Evolutionary conservation across 495 filamentous ascomycete genomes (phyloP).

Genomic region (Aspergillus hancockii): DNA sequence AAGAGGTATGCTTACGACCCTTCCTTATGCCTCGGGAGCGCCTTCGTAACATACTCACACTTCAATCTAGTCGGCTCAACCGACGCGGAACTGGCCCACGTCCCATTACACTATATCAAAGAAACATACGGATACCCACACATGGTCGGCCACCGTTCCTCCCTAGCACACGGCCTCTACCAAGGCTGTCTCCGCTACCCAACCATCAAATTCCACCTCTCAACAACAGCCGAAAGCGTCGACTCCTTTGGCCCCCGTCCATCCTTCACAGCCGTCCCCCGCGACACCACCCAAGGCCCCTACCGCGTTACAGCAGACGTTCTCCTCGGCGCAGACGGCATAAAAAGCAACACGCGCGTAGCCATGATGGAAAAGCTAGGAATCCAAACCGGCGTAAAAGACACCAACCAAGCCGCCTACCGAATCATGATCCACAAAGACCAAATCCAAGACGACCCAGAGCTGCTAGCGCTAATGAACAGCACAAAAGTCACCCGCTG

Average conservation of each 20-base stretch:
- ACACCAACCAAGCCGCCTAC: constrained; percentile 81
- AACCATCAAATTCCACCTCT: constrained; percentile 69
- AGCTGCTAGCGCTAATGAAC: constrained; percentile 67
- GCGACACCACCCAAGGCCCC: constrained; percentile 47
- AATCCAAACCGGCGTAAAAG: constrained; percentile 58
- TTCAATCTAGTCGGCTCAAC: constrained; percentile 59
- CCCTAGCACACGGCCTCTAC: constrained; percentile 69
- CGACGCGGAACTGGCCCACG: constrained; percentile 66
- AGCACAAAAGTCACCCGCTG: constrained; percentile 69
- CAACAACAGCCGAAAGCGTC: constrained; percentile 53
- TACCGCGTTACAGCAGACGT: constrained; percentile 65
- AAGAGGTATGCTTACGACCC: constrained; percentile 35
- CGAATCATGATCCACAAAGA: constrained; percentile 75
- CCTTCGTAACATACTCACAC: constrained; percentile 2
- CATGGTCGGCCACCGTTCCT: constrained; percentile 75
- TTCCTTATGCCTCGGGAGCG: neutral
- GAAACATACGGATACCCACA: constrained; percentile 71
- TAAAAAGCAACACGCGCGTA: constrained; percentile 65
- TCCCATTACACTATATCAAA: constrained; percentile 65
- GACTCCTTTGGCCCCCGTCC: constrained; percentile 56
- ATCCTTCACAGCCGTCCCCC: constrained; percentile 57
- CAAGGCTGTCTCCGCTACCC: constrained; percentile 63
- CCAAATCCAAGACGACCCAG: constrained; percentile 65
- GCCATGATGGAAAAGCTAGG: constrained; percentile 60
- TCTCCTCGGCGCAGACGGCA: constrained; percentile 70